These are phyloP conservation scores for Rhodamnia rubescens DNA, from an alignment of 345 rosid genomes.

Conservation along the genomic window DNA sequence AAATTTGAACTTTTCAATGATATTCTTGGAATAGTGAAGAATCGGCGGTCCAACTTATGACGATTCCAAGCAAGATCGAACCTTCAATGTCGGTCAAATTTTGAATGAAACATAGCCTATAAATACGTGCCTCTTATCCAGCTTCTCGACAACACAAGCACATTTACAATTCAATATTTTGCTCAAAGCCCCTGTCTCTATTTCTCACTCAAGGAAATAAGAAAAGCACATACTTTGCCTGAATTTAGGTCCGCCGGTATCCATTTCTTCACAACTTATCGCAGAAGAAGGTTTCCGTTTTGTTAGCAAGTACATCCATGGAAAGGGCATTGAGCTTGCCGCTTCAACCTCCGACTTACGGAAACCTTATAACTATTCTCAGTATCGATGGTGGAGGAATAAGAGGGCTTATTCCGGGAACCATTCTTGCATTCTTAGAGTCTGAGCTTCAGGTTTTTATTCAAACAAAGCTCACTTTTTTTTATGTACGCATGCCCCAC, in stretches of 20 bases:
- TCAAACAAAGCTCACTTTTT: neutral
- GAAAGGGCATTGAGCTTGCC: neutral
- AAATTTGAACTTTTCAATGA: neutral
- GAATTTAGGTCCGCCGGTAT: neutral
- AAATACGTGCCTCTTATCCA: neutral
- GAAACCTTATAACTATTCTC: constrained; percentile 24
- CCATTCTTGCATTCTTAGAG: constrained; percentile 19
- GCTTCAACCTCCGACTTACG: constrained; percentile 13
- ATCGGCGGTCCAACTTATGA: neutral
- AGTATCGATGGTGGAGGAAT: constrained; percentile 47
- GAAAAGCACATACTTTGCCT: neutral
- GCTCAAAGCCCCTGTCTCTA: neutral
- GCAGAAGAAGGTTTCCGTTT: neutral
- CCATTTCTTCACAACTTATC: neutral
- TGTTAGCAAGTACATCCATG: neutral
- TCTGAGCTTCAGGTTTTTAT: constrained; percentile 19
- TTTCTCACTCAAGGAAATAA: neutral
- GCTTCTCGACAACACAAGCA: neutral
- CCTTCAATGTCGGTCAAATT: neutral
- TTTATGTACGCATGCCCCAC: neutral
- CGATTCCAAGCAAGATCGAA: neutral
- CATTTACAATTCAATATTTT: neutral
- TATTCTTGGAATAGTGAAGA: neutral
- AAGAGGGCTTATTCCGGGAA: constrained; percentile 32
- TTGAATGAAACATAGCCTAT: neutral